Evolutionary conservation across 1,284 basidiomycete genomes (phyloP).

Genomic region (Farysia itapuensis): DNA sequence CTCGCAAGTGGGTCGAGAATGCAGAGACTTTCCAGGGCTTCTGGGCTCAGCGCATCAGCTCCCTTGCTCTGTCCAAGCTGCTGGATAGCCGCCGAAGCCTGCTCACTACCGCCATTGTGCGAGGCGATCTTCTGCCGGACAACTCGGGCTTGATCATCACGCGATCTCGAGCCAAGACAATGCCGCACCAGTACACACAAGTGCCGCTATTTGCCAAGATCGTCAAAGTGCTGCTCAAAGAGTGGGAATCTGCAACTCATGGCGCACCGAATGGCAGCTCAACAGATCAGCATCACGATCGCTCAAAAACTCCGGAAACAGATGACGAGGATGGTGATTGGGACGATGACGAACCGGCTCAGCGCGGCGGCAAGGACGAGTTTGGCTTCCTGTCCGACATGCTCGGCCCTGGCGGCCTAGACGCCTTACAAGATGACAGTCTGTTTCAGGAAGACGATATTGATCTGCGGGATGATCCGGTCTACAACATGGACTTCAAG

Average conservation of each 20-base stretch:
- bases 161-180: conserved; percentile 80
- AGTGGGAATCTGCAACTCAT: conserved; percentile 67
- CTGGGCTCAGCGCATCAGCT: conserved; percentile 68
- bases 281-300: conserved; percentile 1
- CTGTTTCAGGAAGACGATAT: conserved; percentile 70
- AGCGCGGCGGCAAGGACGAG: conserved; percentile 60
- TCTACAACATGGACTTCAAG: conserved; percentile 84
- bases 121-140: conserved; percentile 79
- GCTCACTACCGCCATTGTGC: conserved; percentile 72
- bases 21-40: conserved; percentile 90
- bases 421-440: conserved; percentile 65
- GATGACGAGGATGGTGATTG: conserved; percentile 48
- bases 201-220: conserved; percentile 87
- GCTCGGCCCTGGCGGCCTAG: conserved; percentile 67
- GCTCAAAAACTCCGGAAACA: conserved; percentile 36
- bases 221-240: conserved; percentile 82
- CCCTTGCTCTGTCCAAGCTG: conserved; percentile 77
- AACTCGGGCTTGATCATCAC: conserved; percentile 75
- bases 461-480: conserved; percentile 80
- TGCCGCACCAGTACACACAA: conserved; percentile 70
- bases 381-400: conserved; percentile 61
- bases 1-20: conserved; percentile 89
- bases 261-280: conserved; percentile 44
- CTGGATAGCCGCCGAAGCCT: conserved; percentile 70
- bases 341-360: conserved; percentile 43